Evolutionary conservation across 164 flowering plant species (phyloP), one percentile per base, ranked within the genome.

Genomic region (Tinospora cordifolia): DNA sequence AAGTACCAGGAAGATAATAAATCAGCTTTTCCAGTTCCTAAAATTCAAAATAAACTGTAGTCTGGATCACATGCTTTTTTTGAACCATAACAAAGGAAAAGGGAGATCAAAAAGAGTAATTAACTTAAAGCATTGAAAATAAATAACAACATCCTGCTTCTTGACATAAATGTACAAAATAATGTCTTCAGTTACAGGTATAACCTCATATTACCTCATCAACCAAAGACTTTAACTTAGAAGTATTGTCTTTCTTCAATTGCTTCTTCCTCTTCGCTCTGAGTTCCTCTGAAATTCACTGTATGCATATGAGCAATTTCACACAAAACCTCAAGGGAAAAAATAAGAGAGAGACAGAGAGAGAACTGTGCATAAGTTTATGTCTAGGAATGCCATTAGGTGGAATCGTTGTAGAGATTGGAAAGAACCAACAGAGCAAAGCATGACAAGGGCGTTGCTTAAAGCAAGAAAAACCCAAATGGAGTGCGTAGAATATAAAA

Each of bases 161-260:
- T 1, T 30, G 4, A 30, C 59, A 54, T 19, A 54, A 54, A 19
- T 21, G n/a, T n/a, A n/a, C n/a, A n/a, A 19, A 21, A 54, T 8
- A 21, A 54, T 8, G 8, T 21, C 41, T 34, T 34, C 19, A 27
- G 8, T 34, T 41, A 26, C 13, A 69, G 36, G 19, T 38, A 11
- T 27, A 69, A 41, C 44, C 6, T 66, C 30, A 41, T 67, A 74
- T 69, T 83, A 94, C 99, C 96, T 95, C 99, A 76, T 89, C 93
- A 83, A 95, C 98, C 81, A 80, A 63, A 63, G 98, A 92, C 78
- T 91, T 90, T 66, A 95, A 70, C 77, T 92, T 95, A 62, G 90
- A 84, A 66, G 98, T 96, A 73, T 86, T 87, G 73, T 95, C 98
- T 78, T 91, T 95, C 85, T 91, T 95, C 82, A 95, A 76, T 77